phyloP scores from a whole-genome alignment of 257 asterid species.

The Penstemon eatonii region DNA sequence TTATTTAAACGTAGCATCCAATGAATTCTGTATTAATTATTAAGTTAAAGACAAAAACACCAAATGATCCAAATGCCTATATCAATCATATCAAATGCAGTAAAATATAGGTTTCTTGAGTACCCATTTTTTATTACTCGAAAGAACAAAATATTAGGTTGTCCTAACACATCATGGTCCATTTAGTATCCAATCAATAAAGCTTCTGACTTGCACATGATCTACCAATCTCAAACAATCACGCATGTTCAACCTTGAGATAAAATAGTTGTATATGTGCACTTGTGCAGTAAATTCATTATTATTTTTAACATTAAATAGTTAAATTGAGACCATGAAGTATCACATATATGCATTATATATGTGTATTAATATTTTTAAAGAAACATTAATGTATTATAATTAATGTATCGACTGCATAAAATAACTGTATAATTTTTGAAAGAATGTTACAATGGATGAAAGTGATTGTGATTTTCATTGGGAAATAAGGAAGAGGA shows the following conservation, averaged over 20 bases:
- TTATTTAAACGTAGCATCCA: slow-evolving; percentile 12
- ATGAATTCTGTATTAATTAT: not conserved
- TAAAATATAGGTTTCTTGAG: not conserved
- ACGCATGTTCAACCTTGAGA: no score
- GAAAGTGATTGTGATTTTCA: no score
- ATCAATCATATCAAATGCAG: not conserved
- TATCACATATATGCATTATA: no score
- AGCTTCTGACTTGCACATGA: slow-evolving; percentile 34
- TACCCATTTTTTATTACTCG: slow-evolving; percentile 26
- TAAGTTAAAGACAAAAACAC: not conserved
- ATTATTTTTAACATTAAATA: no score
- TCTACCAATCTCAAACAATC: not conserved
- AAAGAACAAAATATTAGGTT: slow-evolving; percentile 27
- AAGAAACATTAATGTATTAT: no score
- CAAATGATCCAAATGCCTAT: not conserved
- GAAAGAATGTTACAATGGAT: not conserved
- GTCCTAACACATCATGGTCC: slow-evolving; percentile 28
- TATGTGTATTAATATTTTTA: no score
- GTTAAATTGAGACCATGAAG: no score
- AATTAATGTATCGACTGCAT: not conserved
- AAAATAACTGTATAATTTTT: not conserved
- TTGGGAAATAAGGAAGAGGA: not conserved
- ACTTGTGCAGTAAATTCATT: no score
- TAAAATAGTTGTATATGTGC: no score
- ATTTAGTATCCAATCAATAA: slow-evolving; percentile 6